These are phyloP conservation scores for Nemophila menziesii DNA, from an alignment of 257 asterid genomes.

Conservation along the genomic window DNA sequence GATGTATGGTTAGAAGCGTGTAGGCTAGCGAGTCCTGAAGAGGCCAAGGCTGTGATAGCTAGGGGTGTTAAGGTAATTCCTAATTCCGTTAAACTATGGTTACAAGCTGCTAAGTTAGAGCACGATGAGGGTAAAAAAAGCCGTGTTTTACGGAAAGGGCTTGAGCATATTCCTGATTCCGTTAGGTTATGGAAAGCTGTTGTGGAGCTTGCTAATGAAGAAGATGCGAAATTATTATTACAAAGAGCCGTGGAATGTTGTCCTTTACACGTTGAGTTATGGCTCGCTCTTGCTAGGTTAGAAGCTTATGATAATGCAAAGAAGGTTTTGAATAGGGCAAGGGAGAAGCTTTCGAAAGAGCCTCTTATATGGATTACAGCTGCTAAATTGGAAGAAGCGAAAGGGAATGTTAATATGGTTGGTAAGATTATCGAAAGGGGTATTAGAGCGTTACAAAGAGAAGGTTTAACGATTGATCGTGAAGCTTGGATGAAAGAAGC, in stretches of 20 bases:
- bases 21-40: conserved; percentile 40
- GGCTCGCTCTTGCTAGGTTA: conserved; percentile 2
- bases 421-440: conserved; percentile 77
- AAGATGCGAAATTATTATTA: background rate
- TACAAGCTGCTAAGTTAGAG: conserved; percentile 21
- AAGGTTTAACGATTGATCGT: conserved; percentile 76
- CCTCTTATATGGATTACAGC: conserved; percentile 88
- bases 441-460: conserved; percentile 70
- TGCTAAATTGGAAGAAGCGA: conserved; percentile 84
- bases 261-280: background rate
- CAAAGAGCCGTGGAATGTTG: background rate
- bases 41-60: conserved; percentile 73
- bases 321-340: conserved; percentile 74
- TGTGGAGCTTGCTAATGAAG: conserved; percentile 2
- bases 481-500: conserved; percentile 95
- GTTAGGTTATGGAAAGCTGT: conserved; percentile 71
- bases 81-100: conserved; percentile 32
- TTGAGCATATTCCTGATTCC: conserved; percentile 9
- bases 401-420: conserved; percentile 55
- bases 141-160: background rate
- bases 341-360: conserved; percentile 70
- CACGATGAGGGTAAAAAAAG: conserved; percentile 28
- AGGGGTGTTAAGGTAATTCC: conserved; percentile 70
- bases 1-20: conserved; percentile 4
- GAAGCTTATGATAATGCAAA: conserved; percentile 43